Percentiles rank a stretch among this genome's conserved stretches.
Conservation (phyloP, 441 rosid species). For the Populus trichocarpa region DNA sequence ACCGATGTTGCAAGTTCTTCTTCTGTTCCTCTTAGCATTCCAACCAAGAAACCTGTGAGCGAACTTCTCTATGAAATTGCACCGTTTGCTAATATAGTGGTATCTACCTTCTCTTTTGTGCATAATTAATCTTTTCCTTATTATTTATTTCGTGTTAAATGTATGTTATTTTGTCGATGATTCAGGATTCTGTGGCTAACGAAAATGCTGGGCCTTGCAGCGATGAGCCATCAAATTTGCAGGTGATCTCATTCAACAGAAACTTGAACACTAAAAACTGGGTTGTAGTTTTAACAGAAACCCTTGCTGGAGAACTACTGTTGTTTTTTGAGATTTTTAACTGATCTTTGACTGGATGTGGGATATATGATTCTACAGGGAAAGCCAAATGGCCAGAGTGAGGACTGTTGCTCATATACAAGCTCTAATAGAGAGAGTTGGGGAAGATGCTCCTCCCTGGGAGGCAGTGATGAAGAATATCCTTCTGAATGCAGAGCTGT, state of each 20-base stretch:
- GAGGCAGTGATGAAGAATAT: constrained; percentile 83
- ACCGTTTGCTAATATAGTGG: constrained; percentile 38
- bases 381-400: constrained; percentile 49
- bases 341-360: neutral
- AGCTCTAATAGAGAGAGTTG: constrained; percentile 97
- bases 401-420: constrained; percentile 70
- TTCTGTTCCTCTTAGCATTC: constrained; percentile 47
- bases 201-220: constrained; percentile 35
- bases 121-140: neutral
- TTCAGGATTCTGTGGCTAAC: constrained; percentile 44
- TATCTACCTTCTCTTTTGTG: constrained; percentile 21
- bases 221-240: constrained; percentile 41
- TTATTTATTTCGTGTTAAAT: neutral
- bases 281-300: neutral
- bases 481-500: constrained; percentile 41
- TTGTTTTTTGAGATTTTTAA: too few species aligned
- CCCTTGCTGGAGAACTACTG: neutral
- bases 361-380: constrained; percentile 45
- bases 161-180: constrained; percentile 7
- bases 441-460: constrained; percentile 96
- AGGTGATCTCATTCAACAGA: constrained; percentile 37
- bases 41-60: constrained; percentile 52
- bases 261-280: constrained; percentile 6
- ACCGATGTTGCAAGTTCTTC: constrained; percentile 77
- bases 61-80: constrained; percentile 61